phyloP scores from a whole-genome alignment of 2,329 filamentous ascomycete species.

The Apiospora saccharicola region DNA sequence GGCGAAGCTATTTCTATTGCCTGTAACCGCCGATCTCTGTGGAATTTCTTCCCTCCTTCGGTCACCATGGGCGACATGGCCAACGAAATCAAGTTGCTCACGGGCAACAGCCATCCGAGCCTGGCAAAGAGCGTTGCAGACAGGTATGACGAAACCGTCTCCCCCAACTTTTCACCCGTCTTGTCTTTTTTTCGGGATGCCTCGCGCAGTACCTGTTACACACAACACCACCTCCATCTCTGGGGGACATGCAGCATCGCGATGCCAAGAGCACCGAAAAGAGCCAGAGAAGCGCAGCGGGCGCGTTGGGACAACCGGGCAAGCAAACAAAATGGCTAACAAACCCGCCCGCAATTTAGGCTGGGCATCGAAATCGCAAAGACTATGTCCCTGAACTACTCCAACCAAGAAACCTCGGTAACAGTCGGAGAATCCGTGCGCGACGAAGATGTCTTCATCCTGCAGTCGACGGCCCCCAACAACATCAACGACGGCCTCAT shows the following conservation, averaged over 20 bases:
- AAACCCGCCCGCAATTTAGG: constrained; percentile 49
- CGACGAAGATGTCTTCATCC: constrained; percentile 98
- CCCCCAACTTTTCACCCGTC: background rate
- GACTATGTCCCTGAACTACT: constrained; percentile 83
- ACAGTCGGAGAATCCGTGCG: constrained; percentile 95
- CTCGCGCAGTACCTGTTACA: constrained; percentile 9
- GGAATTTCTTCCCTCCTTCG: constrained; percentile 22
- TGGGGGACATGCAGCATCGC: background rate
- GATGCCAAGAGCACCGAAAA: background rate
- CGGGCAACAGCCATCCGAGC: constrained; percentile 49
- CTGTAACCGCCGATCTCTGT: constrained; percentile 13
- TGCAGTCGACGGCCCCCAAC: constrained; percentile 92
- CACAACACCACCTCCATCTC: background rate
- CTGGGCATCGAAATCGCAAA: constrained; percentile 80
- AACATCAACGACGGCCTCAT: constrained; percentile 98
- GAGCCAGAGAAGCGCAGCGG: background rate
- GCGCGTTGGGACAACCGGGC: background rate
- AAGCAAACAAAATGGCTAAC: constrained; percentile 27
- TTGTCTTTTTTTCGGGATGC: background rate
- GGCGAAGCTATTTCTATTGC: constrained; percentile 13
- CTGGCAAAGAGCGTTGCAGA: constrained; percentile 47
- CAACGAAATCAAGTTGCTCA: constrained; percentile 51
- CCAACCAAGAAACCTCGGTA: constrained; percentile 87
- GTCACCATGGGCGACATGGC: constrained; percentile 42
- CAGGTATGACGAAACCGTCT: constrained; percentile 37